Conservation (phyloP, 2,329 filamentous ascomycete genomes). For the Paraphaeosphaeria sporulosa region DNA sequence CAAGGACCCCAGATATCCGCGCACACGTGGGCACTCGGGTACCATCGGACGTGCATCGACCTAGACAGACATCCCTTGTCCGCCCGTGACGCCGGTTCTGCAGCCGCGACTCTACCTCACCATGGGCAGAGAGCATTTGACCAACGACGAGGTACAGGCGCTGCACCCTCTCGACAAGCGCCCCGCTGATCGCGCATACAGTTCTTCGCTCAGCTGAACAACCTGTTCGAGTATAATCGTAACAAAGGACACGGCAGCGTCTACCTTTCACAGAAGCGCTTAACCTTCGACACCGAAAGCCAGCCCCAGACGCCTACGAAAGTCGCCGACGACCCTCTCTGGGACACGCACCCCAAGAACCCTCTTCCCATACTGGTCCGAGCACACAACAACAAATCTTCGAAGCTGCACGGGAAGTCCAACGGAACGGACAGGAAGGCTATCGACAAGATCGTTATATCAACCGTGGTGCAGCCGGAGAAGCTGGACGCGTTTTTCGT, state of each 20-base stretch:
- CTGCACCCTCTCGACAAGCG: slow-evolving; percentile 11
- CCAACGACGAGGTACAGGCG: slow-evolving; percentile 65
- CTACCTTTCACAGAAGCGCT: slow-evolving; percentile 78
- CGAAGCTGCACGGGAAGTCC: slow-evolving; percentile 59
- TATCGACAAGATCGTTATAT: slow-evolving; percentile 74
- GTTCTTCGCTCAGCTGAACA: slow-evolving; percentile 76
- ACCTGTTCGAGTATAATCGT: slow-evolving; percentile 73
- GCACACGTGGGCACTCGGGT: slow-evolving; percentile 17
- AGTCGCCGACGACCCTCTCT: slow-evolving; percentile 61
- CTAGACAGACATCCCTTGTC: slow-evolving; percentile 19
- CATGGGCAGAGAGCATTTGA: slow-evolving; percentile 62
- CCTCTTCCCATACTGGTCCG: slow-evolving; percentile 80
- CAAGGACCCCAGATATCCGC: slow-evolving; percentile 5
- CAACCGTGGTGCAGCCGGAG: slow-evolving; percentile 80
- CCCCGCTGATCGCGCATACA: slow-evolving; percentile 44
- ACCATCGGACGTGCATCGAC: neutral
- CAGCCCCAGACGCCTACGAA: slow-evolving; percentile 44
- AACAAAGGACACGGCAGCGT: slow-evolving; percentile 76
- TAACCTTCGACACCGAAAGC: slow-evolving; percentile 54
- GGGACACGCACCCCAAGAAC: slow-evolving; percentile 65
- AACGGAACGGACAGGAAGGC: slow-evolving; percentile 46
- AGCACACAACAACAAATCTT: slow-evolving; percentile 77
- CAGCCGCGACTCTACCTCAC: slow-evolving; percentile 29
- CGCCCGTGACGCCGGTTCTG: neutral
- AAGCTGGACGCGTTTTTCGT: slow-evolving; percentile 82